Percentiles rank a stretch among this genome's conserved stretches.
phyloP scores from a whole-genome alignment of 257 asterid genomes.

The Ocimum tenuiflorum region DNA sequence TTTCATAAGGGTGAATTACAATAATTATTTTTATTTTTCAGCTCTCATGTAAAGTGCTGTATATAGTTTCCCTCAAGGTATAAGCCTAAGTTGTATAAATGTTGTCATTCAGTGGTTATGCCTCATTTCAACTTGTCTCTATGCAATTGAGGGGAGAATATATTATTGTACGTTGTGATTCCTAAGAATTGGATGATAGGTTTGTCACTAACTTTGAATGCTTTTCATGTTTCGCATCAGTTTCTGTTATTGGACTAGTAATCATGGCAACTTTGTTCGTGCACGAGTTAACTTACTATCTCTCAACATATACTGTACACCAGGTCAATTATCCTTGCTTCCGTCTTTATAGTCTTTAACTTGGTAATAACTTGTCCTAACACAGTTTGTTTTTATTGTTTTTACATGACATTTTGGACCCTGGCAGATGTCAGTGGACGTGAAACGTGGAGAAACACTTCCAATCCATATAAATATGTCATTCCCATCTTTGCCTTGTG shows the following conservation, averaged over 20 bases:
- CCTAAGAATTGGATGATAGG: slow-evolving; percentile 13
- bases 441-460: slow-evolving; percentile 88
- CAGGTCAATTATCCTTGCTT: slow-evolving; percentile 42
- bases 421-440: slow-evolving; percentile 90
- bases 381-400: neutral
- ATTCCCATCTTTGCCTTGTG: slow-evolving; percentile 96
- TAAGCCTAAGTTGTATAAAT: too few relatives aligned
- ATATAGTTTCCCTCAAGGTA: too few relatives aligned
- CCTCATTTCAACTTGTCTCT: neutral
- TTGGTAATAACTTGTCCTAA: slow-evolving; percentile 1
- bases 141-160: neutral
- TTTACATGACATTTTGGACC: slow-evolving; percentile 12
- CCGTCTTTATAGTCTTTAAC: neutral
- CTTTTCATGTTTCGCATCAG: slow-evolving; percentile 28
- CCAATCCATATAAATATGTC: slow-evolving; percentile 97
- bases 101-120: slow-evolving; percentile 1
- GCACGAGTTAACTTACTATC: slow-evolving; percentile 86
- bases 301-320: slow-evolving; percentile 72
- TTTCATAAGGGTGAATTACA: too few relatives aligned
- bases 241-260: slow-evolving; percentile 74
- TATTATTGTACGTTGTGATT: neutral
- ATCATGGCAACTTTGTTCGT: slow-evolving; percentile 87
- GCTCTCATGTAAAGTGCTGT: too few relatives aligned
- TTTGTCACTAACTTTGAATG: slow-evolving; percentile 25
- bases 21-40: neutral